Conservation (phyloP, 352 stramenopile species). For the Phytophthora ohioensis region DNA sequence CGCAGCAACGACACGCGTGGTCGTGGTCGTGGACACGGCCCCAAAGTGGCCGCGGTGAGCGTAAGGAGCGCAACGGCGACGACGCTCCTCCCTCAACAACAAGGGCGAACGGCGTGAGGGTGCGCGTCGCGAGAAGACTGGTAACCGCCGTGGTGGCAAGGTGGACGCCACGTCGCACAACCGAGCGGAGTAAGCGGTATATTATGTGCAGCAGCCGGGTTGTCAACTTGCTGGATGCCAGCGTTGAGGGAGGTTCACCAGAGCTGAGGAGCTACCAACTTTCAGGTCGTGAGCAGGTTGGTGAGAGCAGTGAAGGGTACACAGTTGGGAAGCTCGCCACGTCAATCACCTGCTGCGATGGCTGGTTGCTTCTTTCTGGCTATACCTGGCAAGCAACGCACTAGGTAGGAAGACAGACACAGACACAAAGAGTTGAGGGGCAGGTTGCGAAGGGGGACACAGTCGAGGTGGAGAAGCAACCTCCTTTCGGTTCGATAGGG, state of each 20-base stretch:
- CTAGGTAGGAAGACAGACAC: conserved; percentile 46
- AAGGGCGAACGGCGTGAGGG: conserved; percentile 49
- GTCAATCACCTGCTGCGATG: conserved; percentile 18
- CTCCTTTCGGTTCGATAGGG: conserved; percentile 36
- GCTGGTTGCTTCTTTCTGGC: conserved; percentile 18
- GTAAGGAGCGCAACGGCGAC: conserved; percentile 73
- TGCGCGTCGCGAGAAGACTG: conserved; percentile 70
- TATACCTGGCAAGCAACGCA: conserved; percentile 28
- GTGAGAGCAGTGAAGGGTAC: conserved; percentile 3
- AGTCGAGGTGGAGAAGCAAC: conserved; percentile 30
- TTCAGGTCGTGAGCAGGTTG: conserved; percentile 22
- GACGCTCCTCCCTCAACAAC: conserved; percentile 49
- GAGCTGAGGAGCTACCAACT: conserved; percentile 17
- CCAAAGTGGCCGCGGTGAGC: conserved; percentile 67
- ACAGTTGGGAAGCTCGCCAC: conserved; percentile 4
- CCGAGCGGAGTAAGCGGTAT: conserved; percentile 61
- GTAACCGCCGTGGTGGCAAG: conserved; percentile 69
- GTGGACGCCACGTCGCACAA: conserved; percentile 55
- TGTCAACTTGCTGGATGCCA: conserved; percentile 20
- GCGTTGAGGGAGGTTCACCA: conserved; percentile 18
- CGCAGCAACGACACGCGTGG: conserved; percentile 59
- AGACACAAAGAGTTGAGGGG: conserved; percentile 37
- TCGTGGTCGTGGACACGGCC: conserved; percentile 54
- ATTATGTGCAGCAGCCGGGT: conserved; percentile 34
- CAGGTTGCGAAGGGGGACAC: conserved; percentile 19